Conservation (phyloP, 108 stramenopile genomes). For the Nannochloropsis salina region DNA sequence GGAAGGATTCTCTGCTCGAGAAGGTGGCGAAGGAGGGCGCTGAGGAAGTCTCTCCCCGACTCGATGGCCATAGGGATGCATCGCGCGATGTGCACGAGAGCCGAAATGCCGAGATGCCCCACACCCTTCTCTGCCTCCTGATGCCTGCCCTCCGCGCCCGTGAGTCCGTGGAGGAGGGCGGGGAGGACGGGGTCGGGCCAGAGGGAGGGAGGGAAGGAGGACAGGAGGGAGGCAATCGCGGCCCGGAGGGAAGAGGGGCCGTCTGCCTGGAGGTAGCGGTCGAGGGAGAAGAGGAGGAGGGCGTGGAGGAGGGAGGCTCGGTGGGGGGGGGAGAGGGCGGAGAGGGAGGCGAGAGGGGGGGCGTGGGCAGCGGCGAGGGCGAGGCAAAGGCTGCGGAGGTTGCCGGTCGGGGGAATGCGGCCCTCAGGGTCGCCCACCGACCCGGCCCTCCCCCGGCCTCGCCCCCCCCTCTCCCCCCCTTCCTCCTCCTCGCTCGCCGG, state of each 20-base stretch:
- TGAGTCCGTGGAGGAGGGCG: not conserved
- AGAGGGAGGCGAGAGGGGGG: constrained; percentile 5
- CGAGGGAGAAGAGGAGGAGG: not conserved
- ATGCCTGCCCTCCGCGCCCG: not conserved
- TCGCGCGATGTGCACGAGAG: not conserved
- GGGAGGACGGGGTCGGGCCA: not conserved
- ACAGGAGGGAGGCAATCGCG: not conserved
- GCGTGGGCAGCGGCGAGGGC: not conserved
- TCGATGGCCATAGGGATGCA: not conserved
- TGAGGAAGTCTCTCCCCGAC: not conserved
- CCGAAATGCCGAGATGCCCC: not conserved
- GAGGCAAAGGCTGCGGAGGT: not conserved
- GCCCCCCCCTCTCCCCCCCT: not conserved
- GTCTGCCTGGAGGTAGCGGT: not conserved
- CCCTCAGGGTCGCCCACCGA: too few species aligned
- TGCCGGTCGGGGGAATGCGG: not conserved
- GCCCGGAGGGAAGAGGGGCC: not conserved
- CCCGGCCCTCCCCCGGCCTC: not conserved
- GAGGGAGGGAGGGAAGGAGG: not conserved
- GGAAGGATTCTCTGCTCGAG: not conserved
- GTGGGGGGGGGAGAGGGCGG: not conserved
- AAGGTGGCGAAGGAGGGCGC: not conserved
- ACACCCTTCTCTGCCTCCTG: too few species aligned
- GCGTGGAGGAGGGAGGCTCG: not conserved
- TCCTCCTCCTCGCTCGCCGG: not conserved